phyloP scores from a whole-genome alignment of 371 early-diverging fungal genomes.

The Polyrhizophydium stewartii region DNA sequence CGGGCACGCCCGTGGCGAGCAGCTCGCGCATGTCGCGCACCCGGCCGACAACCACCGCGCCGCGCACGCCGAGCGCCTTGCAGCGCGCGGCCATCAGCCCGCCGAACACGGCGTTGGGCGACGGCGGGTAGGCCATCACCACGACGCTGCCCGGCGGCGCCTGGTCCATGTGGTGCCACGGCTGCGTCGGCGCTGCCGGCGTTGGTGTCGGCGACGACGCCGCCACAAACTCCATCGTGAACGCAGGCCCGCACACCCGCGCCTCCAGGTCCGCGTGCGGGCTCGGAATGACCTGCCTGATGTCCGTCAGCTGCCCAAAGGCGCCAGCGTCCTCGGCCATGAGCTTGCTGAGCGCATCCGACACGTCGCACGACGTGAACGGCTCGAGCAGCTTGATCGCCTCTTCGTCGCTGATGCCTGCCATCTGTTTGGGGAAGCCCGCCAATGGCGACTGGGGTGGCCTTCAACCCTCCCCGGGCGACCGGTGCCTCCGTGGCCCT shows the following conservation, averaged over 20 bases:
- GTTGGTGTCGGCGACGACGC: constrained; percentile 39
- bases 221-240: constrained; percentile 66
- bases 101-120: constrained; percentile 76
- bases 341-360: constrained; percentile 70
- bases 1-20: constrained; percentile 57
- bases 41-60: constrained; percentile 72
- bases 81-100: constrained; percentile 79
- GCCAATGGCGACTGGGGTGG: too few species aligned
- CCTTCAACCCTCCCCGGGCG: too few species aligned
- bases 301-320: constrained; percentile 63
- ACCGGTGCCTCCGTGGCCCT: too few species aligned
- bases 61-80: constrained; percentile 51
- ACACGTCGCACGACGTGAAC: constrained; percentile 46
- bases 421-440: too few species aligned
- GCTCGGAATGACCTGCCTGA: constrained; percentile 60
- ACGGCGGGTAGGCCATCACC: constrained; percentile 63
- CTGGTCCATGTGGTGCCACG: constrained; percentile 54
- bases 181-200: constrained; percentile 37
- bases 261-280: constrained; percentile 11
- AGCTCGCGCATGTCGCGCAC: constrained; percentile 56
- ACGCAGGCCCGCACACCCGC: constrained; percentile 70
- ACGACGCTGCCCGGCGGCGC: constrained; percentile 38
- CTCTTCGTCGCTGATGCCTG: background rate
- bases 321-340: constrained; percentile 23
- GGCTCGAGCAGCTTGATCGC: constrained; percentile 10